These are phyloP conservation scores for Apiospora malaysiana DNA, from an alignment of 2,329 filamentous ascomycete genomes.

Conservation along the genomic window DNA sequence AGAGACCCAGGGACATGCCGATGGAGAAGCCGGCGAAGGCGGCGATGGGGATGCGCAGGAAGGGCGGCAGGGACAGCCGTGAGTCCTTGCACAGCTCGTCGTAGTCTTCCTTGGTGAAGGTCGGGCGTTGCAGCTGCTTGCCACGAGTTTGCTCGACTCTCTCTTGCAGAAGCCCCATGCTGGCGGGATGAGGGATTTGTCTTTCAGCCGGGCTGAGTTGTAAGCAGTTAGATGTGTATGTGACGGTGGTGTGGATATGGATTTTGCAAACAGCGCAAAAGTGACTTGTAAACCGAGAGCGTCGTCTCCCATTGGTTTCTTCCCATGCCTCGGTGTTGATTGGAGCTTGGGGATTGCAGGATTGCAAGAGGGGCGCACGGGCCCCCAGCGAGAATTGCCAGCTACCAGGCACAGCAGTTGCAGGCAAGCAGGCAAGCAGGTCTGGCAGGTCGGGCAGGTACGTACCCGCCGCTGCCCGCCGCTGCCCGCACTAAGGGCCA, in stretches of 20 bases:
- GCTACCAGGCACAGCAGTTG: too few relatives aligned
- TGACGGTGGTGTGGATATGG: neutral
- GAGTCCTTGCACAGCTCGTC: slow-evolving; percentile 45
- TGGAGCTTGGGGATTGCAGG: neutral
- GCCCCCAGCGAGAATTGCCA: neutral
- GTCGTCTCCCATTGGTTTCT: slow-evolving; percentile 3
- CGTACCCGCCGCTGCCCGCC: neutral
- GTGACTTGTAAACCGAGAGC: neutral
- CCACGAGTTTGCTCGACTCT: slow-evolving; percentile 1
- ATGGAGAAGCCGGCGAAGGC: slow-evolving; percentile 66
- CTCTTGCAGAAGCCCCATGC: slow-evolving; percentile 20
- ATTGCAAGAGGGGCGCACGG: slow-evolving; percentile 3
- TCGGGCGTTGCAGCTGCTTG: slow-evolving; percentile 22
- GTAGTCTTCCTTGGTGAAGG: slow-evolving; percentile 38
- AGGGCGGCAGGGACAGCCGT: slow-evolving; percentile 67
- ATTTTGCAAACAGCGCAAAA: neutral
- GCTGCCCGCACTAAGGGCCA: neutral
- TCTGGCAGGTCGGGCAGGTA: neutral
- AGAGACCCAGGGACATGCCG: slow-evolving; percentile 74
- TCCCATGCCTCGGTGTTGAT: slow-evolving; percentile 1
- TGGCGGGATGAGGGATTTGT: slow-evolving; percentile 11
- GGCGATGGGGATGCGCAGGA: slow-evolving; percentile 70
- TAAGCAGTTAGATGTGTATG: neutral
- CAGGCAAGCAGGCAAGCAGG: too few relatives aligned
- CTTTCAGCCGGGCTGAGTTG: neutral